Base-by-base conservation (phyloP, 1,284 basidiomycete species). In the Anthracocystis panici-leucophaei region DNA sequence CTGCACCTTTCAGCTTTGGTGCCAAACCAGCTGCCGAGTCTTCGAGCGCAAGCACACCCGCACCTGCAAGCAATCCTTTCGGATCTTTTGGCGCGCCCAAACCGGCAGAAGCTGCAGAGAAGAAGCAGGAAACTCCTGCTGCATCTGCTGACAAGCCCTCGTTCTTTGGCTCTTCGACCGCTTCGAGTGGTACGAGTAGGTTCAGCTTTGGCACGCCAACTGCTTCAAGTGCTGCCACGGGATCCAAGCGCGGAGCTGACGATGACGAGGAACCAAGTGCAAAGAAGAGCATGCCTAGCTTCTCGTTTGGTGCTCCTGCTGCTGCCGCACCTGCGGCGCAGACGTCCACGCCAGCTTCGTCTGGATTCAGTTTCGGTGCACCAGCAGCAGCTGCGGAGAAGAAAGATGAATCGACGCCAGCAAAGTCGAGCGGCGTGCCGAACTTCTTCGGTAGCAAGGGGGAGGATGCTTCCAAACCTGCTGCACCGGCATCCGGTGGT, bases 171-270 rank as follows among this genome's bases (percentile, higher is more conserved):
- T 55, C 67, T 4, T 51, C 75, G 9, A 45, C 61, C 18, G 23
- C 52, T 14, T 25, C 64, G 0, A 7, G 57, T 2, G 20, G 45
- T 18, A 16, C 56, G 9, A 40, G 60, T 25, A 62, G 74, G 6
- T 76, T 78, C 66, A 76, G 56, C 64, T 78, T 78, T 42, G 77
- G 74, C 5, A 33, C 74, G 18, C 69, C 74, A 35, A 18, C 67
- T 4, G 25, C 69, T 7, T 23, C 40, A n/a, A 16, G 31, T 21
- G 31, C 57, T 20, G 40, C 51, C 11, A 44, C 53, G 3, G 65
- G 62, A 18, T 57, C 68, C 1, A 72, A 71, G 59, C 68, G 68
- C 9, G 54, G 63, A 11, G 70, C 67, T 9, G 62, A 65, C 23
- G 61, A 67, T 6, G 57, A 67, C 14, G 57, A 40, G 5, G 74